phyloP scores from a whole-genome alignment of 2,329 filamentous ascomycete genomes.

The Xylariaceae sp. region DNA sequence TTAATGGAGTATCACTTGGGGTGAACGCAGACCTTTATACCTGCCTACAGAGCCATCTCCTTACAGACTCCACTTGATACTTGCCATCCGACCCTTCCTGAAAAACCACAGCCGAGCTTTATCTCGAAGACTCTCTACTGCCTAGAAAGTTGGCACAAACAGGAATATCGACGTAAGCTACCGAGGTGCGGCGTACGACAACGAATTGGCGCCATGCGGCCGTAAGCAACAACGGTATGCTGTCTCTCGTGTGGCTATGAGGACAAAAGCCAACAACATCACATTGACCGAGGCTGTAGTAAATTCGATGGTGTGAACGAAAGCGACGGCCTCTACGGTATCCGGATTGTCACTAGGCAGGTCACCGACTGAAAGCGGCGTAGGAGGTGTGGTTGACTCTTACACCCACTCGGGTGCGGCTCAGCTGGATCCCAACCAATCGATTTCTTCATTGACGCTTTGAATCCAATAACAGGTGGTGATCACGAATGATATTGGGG shows the following conservation, averaged over 20 bases:
- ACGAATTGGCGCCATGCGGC: background rate
- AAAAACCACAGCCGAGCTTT: background rate
- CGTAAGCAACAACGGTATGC: background rate
- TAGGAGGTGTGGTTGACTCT: background rate
- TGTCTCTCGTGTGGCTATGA: background rate
- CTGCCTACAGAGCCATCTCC: no score
- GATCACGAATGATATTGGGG: no score
- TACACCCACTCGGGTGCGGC: no score
- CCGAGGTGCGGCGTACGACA: background rate
- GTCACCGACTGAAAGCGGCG: conserved; percentile 2
- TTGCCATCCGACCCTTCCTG: no score
- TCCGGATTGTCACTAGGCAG: background rate
- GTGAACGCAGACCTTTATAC: no score
- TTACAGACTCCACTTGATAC: no score
- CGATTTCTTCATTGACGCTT: no score
- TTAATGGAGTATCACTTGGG: no score
- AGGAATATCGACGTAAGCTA: background rate
- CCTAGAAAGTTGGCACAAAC: no score
- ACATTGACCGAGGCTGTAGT: background rate
- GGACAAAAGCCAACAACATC: background rate
- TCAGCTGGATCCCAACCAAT: no score
- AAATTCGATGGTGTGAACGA: background rate
- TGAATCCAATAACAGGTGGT: no score
- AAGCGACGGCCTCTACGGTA: background rate
- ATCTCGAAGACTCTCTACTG: no score